Conservation (phyloP, 2,329 filamentous ascomycete species). For the Elsinoe fawcettii region DNA sequence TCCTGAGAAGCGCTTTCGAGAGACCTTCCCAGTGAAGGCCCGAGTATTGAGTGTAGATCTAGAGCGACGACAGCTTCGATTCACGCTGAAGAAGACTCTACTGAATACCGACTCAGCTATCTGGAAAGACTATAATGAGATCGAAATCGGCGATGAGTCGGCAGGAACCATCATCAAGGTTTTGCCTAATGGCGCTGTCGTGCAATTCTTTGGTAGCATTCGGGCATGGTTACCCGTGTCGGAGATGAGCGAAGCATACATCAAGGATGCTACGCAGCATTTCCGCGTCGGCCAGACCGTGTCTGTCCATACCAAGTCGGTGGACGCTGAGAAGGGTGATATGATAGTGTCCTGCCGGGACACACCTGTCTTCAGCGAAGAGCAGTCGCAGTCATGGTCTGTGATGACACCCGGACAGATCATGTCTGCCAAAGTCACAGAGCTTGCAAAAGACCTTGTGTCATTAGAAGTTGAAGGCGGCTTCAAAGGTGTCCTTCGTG, state of each 20-base stretch:
- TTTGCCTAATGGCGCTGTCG: conserved; percentile 67
- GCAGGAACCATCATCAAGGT: conserved; percentile 84
- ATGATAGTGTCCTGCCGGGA: conserved; percentile 92
- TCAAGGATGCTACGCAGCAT: conserved; percentile 79
- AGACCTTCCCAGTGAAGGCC: conserved; percentile 75
- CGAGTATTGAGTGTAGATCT: conserved; percentile 74
- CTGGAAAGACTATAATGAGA: conserved; percentile 68
- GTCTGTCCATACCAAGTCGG: conserved; percentile 75
- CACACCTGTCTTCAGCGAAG: conserved; percentile 67
- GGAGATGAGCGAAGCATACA: conserved; percentile 97
- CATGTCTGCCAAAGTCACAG: conserved; percentile 61
- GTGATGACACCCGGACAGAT: conserved; percentile 64
- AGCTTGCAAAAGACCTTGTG: conserved; percentile 37
- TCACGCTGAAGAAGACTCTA: conserved; percentile 91
- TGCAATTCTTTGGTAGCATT: conserved; percentile 83
- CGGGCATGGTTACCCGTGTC: conserved; percentile 83
- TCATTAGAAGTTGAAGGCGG: conserved; percentile 67
- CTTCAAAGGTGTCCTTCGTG: conserved; percentile 68
- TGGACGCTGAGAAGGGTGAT: conserved; percentile 62
- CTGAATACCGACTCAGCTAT: conserved; percentile 80
- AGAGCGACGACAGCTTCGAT: conserved; percentile 66
- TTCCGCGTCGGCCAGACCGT: conserved; percentile 88
- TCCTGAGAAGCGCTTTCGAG: conserved; percentile 92
- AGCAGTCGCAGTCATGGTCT: conserved; percentile 65
- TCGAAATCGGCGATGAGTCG: conserved; percentile 66